Evolutionary conservation across 371 early-diverging fungal species (phyloP), one percentile per base, ranked within the genome.

Genomic region (Blakeslea trispora): DNA sequence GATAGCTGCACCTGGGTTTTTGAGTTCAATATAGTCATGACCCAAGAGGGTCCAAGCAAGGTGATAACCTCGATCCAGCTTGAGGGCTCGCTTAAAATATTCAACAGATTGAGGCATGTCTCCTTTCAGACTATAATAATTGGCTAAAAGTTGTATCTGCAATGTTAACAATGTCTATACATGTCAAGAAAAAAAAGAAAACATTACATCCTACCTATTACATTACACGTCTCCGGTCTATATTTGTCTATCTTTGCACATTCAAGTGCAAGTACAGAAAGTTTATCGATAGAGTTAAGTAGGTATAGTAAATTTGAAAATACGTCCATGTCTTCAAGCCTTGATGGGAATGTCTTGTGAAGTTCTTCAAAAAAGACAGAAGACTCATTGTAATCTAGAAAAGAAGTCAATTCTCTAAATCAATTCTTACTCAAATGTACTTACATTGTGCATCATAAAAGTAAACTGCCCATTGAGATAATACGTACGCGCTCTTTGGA

Each of bases 21-120:
- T 94, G 69, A 92, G 52, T 63, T 98, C 96, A 45, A 98, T 75
- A 59, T 94, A 97, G 66, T 97, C 96, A 66, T 98, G 97, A 1
- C 98, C 99, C 61, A 98, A 77, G 53, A 99, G 77, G 0, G 93
- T 95, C 90, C 96, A 96, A 1, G 92, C 93, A 5, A 89, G 78
- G 34, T 88, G 70, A 64, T 90, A 92, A 50, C 80, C 79, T 22
- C 85, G 81, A 56, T 93, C 83, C 48, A 98, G 80, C 65, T 90
- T 81, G 6, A 95, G 60, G 0, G 96, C 95, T 15, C 89, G 76
- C 61, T 87, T 85, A 63, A 97, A 97, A 60, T 91, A 91, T 19
- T 87, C 80, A 8, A 96, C 82, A 0, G 99, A 95, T 66, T 93
- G 90, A 50, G 84, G 87, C 57, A 90, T 87, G 51, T 96, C 90